These are phyloP conservation scores for Selaginella moellendorffii DNA, from an alignment of 75 land plant genomes.

Conservation along the genomic window DNA sequence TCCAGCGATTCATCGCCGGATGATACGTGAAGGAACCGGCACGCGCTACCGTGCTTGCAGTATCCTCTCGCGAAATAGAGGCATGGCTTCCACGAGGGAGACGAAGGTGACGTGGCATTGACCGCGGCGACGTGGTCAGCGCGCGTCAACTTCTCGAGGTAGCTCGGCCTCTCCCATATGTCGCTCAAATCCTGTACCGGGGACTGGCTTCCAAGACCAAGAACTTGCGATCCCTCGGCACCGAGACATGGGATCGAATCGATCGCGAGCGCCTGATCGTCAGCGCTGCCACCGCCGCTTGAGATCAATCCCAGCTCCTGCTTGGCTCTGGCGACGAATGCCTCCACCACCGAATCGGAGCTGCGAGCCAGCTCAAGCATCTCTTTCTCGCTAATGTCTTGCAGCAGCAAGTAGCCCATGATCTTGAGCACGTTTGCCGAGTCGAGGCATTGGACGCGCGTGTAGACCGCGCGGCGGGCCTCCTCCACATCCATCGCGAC, in stretches of 20 bases:
- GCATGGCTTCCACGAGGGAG: slow-evolving; percentile 64
- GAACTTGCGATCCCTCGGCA: no score
- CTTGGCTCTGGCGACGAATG: slow-evolving; percentile 44
- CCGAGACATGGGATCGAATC: no score
- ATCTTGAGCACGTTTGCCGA: slow-evolving; percentile 84
- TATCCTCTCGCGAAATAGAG: slow-evolving; percentile 77
- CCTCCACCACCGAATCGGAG: slow-evolving; percentile 52
- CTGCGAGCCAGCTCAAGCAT: slow-evolving; percentile 77
- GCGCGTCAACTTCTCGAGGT: background rate
- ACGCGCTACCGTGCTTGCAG: slow-evolving; percentile 79
- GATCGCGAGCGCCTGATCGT: no score
- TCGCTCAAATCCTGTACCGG: no score
- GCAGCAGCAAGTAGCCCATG: slow-evolving; percentile 72
- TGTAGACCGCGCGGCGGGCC: slow-evolving; percentile 58
- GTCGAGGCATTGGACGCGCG: slow-evolving; percentile 63
- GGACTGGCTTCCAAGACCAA: no score
- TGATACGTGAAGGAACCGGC: slow-evolving; percentile 61
- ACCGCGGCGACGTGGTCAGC: background rate
- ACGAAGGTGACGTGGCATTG: background rate
- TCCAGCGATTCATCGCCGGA: background rate
- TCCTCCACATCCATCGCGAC: slow-evolving; percentile 74
- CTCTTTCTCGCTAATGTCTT: slow-evolving; percentile 85
- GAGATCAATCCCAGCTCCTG: slow-evolving; percentile 50
- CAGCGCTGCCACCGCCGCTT: no score
- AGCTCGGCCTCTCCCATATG: no score